phyloP scores from a whole-genome alignment of 345 rosid genomes.

The Reutealis trisperma region DNA sequence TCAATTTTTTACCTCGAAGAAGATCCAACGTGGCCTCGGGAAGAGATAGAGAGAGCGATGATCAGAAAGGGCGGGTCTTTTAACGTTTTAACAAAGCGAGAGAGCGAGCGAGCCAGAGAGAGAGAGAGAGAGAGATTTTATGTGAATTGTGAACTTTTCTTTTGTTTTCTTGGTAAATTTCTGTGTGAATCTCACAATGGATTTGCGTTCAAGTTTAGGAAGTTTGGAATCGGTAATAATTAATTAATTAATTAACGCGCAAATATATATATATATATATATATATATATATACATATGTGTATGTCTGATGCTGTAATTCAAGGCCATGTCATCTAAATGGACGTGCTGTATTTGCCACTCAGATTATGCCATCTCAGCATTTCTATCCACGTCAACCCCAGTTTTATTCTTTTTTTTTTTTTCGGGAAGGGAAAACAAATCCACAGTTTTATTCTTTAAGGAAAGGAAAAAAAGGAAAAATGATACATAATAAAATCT shows the following conservation, averaged over 20 bases:
- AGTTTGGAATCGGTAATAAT: too few relatives aligned
- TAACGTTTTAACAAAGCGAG: background rate
- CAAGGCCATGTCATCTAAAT: background rate
- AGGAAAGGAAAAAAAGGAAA: too few relatives aligned
- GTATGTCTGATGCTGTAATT: background rate
- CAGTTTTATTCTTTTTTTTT: too few relatives aligned
- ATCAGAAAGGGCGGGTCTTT: background rate
- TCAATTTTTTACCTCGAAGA: slow-evolving; percentile 7
- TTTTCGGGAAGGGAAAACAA: too few relatives aligned
- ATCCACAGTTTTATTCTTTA: too few relatives aligned
- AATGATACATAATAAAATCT: too few relatives aligned
- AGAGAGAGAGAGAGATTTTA: background rate
- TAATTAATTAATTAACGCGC: too few relatives aligned
- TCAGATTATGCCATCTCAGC: slow-evolving; percentile 14
- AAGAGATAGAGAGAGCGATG: background rate
- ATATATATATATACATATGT: too few relatives aligned
- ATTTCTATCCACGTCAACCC: background rate
- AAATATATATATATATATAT: too few relatives aligned
- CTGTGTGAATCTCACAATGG: background rate
- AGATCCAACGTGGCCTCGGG: slow-evolving; percentile 13
- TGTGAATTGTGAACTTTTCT: background rate
- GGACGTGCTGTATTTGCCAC: background rate
- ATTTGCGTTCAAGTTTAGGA: background rate
- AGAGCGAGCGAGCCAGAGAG: background rate
- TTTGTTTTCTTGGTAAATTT: background rate